These are phyloP conservation scores for Helminthosporium solani DNA, from an alignment of 2,329 filamentous ascomycete species.

Conservation along the genomic window DNA sequence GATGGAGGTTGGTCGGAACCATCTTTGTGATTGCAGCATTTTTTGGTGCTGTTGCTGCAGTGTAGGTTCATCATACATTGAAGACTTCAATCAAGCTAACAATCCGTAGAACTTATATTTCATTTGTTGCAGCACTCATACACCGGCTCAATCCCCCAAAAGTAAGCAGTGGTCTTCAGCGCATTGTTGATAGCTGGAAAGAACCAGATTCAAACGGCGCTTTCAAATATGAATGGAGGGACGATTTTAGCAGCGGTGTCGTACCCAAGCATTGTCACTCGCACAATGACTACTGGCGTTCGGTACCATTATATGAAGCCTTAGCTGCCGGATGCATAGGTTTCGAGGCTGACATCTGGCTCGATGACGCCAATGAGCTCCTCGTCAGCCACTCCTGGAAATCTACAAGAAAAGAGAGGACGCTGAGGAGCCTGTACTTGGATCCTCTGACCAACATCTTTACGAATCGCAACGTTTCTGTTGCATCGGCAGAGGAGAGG, in stretches of 20 bases:
- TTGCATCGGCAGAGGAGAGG: constrained; percentile 24
- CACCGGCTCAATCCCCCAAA: constrained; percentile 20
- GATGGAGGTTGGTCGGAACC: constrained; percentile 10
- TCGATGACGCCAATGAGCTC: constrained; percentile 25
- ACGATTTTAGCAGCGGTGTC: constrained; percentile 43
- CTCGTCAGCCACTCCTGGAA: constrained; percentile 31
- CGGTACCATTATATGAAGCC: constrained; percentile 43
- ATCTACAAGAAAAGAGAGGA: constrained; percentile 19
- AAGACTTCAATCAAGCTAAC: constrained; percentile 11
- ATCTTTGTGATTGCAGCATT: constrained; percentile 11
- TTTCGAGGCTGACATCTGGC: constrained; percentile 38
- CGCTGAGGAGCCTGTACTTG: constrained; percentile 31
- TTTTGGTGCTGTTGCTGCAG: constrained; percentile 19
- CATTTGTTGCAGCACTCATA: constrained; percentile 23
- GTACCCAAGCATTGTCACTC: constrained; percentile 43
- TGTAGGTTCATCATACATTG: constrained; percentile 10
- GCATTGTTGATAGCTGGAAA: constrained; percentile 27
- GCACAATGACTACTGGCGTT: constrained; percentile 49
- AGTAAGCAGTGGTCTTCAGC: constrained; percentile 23
- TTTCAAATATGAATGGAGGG: constrained; percentile 31
- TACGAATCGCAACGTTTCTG: constrained; percentile 26
- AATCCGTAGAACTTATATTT: constrained; percentile 22
- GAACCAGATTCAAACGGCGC: constrained; percentile 23
- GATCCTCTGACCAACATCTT: constrained; percentile 47
- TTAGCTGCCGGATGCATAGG: constrained; percentile 41